These are phyloP conservation scores for Calonectria leucothoes DNA, from an alignment of 2,329 filamentous ascomycete genomes.

Conservation along the genomic window DNA sequence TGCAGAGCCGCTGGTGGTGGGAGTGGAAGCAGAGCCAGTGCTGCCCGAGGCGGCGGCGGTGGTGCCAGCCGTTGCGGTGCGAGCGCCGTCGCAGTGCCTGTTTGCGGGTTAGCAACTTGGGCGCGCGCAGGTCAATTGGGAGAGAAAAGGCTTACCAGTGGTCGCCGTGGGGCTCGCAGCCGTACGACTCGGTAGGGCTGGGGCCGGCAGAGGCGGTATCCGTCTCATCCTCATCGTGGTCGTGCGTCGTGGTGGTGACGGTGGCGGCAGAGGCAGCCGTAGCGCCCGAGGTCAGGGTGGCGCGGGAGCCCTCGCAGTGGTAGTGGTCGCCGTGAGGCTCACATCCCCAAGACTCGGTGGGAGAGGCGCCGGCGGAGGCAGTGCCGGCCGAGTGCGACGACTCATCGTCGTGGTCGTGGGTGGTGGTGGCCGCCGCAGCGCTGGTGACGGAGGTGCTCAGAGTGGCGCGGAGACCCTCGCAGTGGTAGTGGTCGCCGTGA, in stretches of 20 bases:
- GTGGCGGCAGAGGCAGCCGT: background rate
- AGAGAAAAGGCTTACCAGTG: constrained; percentile 27
- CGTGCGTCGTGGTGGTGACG: constrained; percentile 21
- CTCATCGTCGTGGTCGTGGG: constrained; percentile 27
- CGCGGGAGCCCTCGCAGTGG: constrained; percentile 38
- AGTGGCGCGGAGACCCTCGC: constrained; percentile 35
- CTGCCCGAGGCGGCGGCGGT: constrained; percentile 13
- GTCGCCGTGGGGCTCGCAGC: constrained; percentile 39
- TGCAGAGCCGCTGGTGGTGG: constrained; percentile 6
- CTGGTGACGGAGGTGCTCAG: constrained; percentile 12
- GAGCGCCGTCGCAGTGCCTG: constrained; percentile 39
- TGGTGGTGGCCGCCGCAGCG: constrained; percentile 16
- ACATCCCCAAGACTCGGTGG: constrained; percentile 34
- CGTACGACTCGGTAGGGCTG: constrained; percentile 38
- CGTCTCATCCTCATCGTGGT: constrained; percentile 23
- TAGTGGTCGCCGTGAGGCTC: constrained; percentile 31
- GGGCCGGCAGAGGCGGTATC: constrained; percentile 10
- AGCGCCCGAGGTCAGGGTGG: constrained; percentile 13
- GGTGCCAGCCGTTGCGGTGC: constrained; percentile 16
- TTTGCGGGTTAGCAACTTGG: background rate
- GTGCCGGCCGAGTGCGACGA: constrained; percentile 24
- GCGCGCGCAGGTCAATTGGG: background rate
- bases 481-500: constrained; percentile 34
- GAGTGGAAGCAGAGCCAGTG: constrained; percentile 10
- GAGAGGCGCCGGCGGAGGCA: constrained; percentile 27